phyloP scores from a whole-genome alignment of 1,284 basidiomycete genomes.

The Pascua guehoae region DNA sequence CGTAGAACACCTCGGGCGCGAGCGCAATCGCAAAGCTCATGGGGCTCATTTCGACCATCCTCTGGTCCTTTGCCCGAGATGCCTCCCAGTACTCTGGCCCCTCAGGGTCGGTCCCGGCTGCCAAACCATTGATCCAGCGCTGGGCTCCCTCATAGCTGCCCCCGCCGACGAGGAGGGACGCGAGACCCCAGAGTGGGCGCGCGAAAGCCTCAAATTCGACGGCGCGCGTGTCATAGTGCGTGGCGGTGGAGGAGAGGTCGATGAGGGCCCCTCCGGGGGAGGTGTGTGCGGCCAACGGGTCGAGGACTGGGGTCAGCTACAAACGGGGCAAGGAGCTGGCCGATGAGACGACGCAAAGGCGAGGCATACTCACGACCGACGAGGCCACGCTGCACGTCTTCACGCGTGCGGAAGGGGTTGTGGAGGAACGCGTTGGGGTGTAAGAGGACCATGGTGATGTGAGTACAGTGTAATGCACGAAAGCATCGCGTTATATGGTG shows the following conservation, averaged over 20 bases:
- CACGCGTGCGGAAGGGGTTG: conserved; percentile 61
- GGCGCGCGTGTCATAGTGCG: conserved; percentile 69
- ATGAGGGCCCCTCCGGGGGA: conserved; percentile 68
- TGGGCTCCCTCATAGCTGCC: conserved; percentile 55
- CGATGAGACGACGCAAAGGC: too few relatives aligned
- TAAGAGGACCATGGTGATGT: conserved; percentile 28
- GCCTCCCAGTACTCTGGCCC: conserved; percentile 70
- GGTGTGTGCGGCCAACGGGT: conserved; percentile 64
- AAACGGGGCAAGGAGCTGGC: background rate
- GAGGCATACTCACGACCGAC: conserved; percentile 49
- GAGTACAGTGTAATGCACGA: background rate
- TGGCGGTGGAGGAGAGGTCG: conserved; percentile 66
- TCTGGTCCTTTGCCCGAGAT: conserved; percentile 69
- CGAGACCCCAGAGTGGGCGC: conserved; percentile 70
- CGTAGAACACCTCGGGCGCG: conserved; percentile 63
- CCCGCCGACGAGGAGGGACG: conserved; percentile 63
- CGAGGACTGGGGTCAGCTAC: conserved; percentile 52
- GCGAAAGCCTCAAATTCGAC: conserved; percentile 73
- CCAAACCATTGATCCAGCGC: conserved; percentile 64
- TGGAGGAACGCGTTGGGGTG: conserved; percentile 28
- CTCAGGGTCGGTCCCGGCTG: conserved; percentile 62
- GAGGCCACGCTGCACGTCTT: conserved; percentile 59
- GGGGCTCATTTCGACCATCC: conserved; percentile 77
- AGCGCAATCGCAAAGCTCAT: conserved; percentile 68
- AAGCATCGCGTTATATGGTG: too few relatives aligned